Evolutionary conservation across 768 basidiomycete genomes (phyloP).

Genomic region (Mycena leptocephala): DNA sequence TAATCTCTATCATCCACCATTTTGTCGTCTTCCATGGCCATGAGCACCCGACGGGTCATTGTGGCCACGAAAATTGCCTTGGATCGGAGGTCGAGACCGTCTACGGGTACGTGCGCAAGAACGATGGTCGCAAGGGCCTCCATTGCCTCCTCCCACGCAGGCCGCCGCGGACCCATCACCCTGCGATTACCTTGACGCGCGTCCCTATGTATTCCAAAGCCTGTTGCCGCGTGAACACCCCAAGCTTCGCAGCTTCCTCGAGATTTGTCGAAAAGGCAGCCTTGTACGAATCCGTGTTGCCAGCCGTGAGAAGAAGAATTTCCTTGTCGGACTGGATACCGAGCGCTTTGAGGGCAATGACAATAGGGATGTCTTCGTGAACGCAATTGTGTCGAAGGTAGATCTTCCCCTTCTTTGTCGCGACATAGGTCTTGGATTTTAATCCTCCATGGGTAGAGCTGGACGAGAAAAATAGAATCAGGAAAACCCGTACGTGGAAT

Average conservation of each 20-base stretch:
- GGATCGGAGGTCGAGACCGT: slow-evolving; percentile 89
- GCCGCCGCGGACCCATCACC: slow-evolving; percentile 86
- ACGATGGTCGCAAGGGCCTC: slow-evolving; percentile 98
- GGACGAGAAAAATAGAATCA: slow-evolving; percentile 20
- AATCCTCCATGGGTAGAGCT: slow-evolving; percentile 88
- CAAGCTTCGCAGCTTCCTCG: slow-evolving; percentile 94
- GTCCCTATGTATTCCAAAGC: slow-evolving; percentile 96
- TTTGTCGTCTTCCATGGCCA: slow-evolving; percentile 97
- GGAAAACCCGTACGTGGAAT: slow-evolving; percentile 1
- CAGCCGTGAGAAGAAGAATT: slow-evolving; percentile 94
- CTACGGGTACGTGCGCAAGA: slow-evolving; percentile 95
- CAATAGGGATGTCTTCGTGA: slow-evolving; percentile 97
- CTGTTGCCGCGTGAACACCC: slow-evolving; percentile 93
- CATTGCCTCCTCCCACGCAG: slow-evolving; percentile 94
- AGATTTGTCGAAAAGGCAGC: slow-evolving; percentile 90
- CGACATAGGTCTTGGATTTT: slow-evolving; percentile 98
- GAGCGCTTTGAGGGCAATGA: slow-evolving; percentile 95
- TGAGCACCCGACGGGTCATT: slow-evolving; percentile 96
- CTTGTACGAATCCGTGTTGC: slow-evolving; percentile 91
- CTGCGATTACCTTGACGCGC: slow-evolving; percentile 92
- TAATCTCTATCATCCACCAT: slow-evolving; percentile 99
- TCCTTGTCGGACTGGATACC: slow-evolving; percentile 98
- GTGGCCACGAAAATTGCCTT: slow-evolving; percentile 98
- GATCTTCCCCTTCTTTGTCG: slow-evolving; percentile 94
- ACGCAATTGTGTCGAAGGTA: slow-evolving; percentile 98